phyloP scores from a whole-genome alignment of 768 basidiomycete species.

The Suillus luteus region DNA sequence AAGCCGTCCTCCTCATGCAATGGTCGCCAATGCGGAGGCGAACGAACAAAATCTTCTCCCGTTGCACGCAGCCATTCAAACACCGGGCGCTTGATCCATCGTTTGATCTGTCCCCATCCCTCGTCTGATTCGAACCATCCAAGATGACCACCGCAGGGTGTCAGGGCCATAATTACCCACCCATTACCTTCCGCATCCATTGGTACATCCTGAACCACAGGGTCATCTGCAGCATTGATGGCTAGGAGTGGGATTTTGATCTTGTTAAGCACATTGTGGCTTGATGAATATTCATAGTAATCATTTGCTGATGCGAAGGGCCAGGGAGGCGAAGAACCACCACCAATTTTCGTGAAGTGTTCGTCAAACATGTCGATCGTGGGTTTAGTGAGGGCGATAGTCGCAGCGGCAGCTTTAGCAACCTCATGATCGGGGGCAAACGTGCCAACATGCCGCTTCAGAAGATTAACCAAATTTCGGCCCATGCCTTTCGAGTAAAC shows the following conservation, averaged over 20 bases:
- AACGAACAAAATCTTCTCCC: constrained; percentile 51
- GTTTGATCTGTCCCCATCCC: constrained; percentile 32
- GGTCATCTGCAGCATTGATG: constrained; percentile 77
- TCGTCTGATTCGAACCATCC: constrained; percentile 75
- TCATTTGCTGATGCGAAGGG: constrained; percentile 46
- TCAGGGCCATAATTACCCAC: constrained; percentile 61
- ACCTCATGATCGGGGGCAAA: constrained; percentile 55
- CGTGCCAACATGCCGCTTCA: constrained; percentile 50
- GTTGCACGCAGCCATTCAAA: constrained; percentile 69
- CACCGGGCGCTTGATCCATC: constrained; percentile 75
- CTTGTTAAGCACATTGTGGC: constrained; percentile 56
- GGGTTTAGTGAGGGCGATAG: constrained; percentile 51
- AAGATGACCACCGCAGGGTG: constrained; percentile 71
- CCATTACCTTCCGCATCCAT: constrained; percentile 54
- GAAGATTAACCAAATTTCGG: constrained; percentile 61
- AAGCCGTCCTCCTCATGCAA: constrained; percentile 60
- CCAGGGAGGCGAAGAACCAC: constrained; percentile 62
- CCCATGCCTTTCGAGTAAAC: constrained; percentile 83
- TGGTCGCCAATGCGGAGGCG: constrained; percentile 31
- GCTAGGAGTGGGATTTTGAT: constrained; percentile 75
- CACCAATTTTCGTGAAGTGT: constrained; percentile 64
- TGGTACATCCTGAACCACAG: constrained; percentile 67
- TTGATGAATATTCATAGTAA: constrained; percentile 57
- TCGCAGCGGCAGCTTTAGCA: constrained; percentile 47
- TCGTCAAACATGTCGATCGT: constrained; percentile 62